Base-by-base conservation (phyloP, 1,284 basidiomycete species). In the Schizophyllum commune region DNA sequence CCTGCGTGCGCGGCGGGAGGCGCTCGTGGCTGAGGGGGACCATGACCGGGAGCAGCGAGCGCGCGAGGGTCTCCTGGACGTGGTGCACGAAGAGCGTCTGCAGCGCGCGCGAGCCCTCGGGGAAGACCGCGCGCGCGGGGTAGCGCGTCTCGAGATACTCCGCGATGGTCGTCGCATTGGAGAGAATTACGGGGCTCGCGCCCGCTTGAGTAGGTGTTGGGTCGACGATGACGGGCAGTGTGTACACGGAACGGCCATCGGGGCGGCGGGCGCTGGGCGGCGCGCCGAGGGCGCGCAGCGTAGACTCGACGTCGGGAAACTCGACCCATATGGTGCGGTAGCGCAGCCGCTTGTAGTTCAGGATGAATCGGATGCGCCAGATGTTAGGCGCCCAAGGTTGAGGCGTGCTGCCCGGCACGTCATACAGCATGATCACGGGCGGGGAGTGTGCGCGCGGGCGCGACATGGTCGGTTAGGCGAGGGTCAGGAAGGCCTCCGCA, bases 351-450 rank as follows among this genome's bases (percentile, higher is more conserved):
- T 90, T 89, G 68, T 81, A 89, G 68, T 90, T 89, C 20, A 90
- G 73, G 57, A 89, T 84, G 58, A 89, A 62, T 33, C 55, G 11
- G 32, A 69, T 70, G 51, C 85, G 77, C 87, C 87, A 89, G 33
- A 87, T 83, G 67, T 86, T 86, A 11, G 87, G 87, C 58, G 83
- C 83, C 87, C 87, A 89, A 21, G 87, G 82, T 62, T 87, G 84
- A 5, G 82, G 76, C 17, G 78, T 77, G 55, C 77, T 77, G 9
- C 84, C 83, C 54, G 80, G 83, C 53, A 85, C 77, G 65, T 89
- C 88, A 66, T 88, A 89, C 20, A 89, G 76, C 22, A 77, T 83
- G 65, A 89, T 86, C 32, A 75, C 71, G 19, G 84, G 83, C 39
- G 39, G 39, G 13, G 39, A 47, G 39, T 11, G 39, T 17, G 39